phyloP scores from a whole-genome alignment of 805 yeast genomes.

The Nakazawaea molendinolei region DNA sequence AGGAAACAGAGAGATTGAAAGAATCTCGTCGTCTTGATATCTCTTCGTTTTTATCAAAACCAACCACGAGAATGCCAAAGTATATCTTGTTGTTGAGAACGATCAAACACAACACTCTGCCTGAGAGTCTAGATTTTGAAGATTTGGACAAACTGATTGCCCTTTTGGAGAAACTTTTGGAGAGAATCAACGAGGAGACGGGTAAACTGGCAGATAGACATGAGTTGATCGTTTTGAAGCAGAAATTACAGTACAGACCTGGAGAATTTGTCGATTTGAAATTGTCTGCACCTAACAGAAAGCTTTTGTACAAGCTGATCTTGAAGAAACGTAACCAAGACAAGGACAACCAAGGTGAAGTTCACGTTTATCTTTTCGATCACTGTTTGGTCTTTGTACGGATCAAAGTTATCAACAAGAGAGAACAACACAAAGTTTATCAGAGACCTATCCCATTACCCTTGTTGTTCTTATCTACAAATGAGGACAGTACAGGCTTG shows the following conservation, averaged over 20 bases:
- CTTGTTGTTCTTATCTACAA: conserved; percentile 62
- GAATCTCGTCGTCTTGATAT: conserved; percentile 87
- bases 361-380: conserved; percentile 83
- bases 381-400: conserved; percentile 82
- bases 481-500: conserved; percentile 71
- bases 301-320: conserved; percentile 71
- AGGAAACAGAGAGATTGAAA: conserved; percentile 78
- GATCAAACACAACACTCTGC: conserved; percentile 73
- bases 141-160: conserved; percentile 68
- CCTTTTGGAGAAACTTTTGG: conserved; percentile 67
- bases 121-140: conserved; percentile 66
- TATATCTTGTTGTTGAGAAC: conserved; percentile 82
- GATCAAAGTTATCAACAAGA: conserved; percentile 77
- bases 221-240: conserved; percentile 80
- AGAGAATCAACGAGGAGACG: conserved; percentile 74
- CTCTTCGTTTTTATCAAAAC: conserved; percentile 88
- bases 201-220: conserved; percentile 94
- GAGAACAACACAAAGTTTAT: conserved; percentile 87
- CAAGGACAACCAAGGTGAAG: conserved; percentile 66
- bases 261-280: conserved; percentile 85
- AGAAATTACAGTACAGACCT: conserved; percentile 70
- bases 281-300: conserved; percentile 73
- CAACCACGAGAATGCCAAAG: conserved; percentile 93
- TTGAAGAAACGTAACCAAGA: conserved; percentile 71
- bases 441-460: conserved; percentile 85